Percentiles rank a stretch among this genome's conserved stretches.
Conservation (phyloP, 352 stramenopile genomes). For the Phytophthora ohioensis region DNA sequence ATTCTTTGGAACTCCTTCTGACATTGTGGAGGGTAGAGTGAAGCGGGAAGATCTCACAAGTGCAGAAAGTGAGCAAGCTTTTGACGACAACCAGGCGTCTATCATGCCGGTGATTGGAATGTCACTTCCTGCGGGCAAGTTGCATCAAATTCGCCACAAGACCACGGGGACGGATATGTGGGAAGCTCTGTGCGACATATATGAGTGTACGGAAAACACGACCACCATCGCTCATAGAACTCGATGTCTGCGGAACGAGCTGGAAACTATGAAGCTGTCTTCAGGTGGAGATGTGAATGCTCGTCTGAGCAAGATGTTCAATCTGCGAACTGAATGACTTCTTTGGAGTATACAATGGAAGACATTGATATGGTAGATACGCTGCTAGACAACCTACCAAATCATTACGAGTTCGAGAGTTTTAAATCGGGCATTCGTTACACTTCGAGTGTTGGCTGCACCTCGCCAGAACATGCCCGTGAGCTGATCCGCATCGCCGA, state of each 20-base stretch:
- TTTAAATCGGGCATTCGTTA: constrained; percentile 6
- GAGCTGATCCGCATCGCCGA: constrained; percentile 7
- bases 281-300: constrained; percentile 13
- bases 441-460: background rate
- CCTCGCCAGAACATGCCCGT: background rate
- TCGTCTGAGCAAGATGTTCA: constrained; percentile 23
- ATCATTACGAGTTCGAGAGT: too few relatives aligned
- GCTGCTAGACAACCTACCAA: constrained; percentile 3
- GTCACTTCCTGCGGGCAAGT: too few relatives aligned
- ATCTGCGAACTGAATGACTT: constrained; percentile 4
- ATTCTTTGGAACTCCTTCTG: too few relatives aligned
- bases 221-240: background rate
- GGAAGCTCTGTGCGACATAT: too few relatives aligned
- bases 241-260: constrained; percentile 1
- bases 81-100: too few relatives aligned
- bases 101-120: too few relatives aligned
- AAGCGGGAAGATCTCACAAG: too few relatives aligned
- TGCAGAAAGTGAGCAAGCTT: too few relatives aligned
- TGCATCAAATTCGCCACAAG: too few relatives aligned
- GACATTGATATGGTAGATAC: constrained; percentile 24
- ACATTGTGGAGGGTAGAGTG: too few relatives aligned
- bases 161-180: too few relatives aligned
- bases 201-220: too few relatives aligned
- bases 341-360: constrained; percentile 12
- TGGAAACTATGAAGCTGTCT: background rate